phyloP scores from a whole-genome alignment of 495 filamentous ascomycete genomes.

The Baudoinia panamericana region DNA sequence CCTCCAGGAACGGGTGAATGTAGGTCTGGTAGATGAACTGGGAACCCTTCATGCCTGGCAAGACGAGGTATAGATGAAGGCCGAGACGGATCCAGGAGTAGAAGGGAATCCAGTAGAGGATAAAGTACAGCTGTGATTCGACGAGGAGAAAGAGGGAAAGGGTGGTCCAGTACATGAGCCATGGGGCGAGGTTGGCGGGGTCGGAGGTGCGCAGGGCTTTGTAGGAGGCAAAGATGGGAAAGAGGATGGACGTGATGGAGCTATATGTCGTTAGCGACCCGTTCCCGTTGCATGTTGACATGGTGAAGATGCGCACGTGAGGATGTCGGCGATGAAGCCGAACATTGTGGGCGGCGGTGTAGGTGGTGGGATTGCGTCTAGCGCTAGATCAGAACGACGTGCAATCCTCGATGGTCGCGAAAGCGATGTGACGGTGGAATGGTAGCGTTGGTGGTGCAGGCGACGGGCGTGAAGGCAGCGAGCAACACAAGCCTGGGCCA shows the following conservation, averaged over 20 bases:
- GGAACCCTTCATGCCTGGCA: slow-evolving; percentile 91
- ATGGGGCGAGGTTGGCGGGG: slow-evolving; percentile 85
- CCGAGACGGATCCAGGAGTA: slow-evolving; percentile 82
- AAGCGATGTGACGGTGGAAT: no score
- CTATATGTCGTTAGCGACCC: no score
- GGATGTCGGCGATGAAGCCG: slow-evolving; percentile 61
- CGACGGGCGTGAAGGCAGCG: no score
- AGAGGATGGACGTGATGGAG: slow-evolving; percentile 79
- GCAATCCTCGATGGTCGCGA: no score
- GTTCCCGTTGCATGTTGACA: no score
- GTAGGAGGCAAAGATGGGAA: slow-evolving; percentile 95
- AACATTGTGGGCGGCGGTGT: slow-evolving; percentile 44
- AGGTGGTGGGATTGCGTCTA: neutral
- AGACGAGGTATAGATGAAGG: slow-evolving; percentile 86
- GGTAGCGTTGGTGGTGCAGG: no score
- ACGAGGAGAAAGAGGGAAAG: slow-evolving; percentile 65
- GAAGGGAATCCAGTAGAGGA: slow-evolving; percentile 84
- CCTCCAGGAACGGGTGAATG: slow-evolving; percentile 73
- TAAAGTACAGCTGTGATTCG: slow-evolving; percentile 77
- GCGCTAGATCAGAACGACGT: no score
- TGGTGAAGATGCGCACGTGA: slow-evolving; percentile 67
- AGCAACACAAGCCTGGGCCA: no score
- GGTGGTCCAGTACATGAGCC: slow-evolving; percentile 99
- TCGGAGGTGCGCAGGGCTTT: slow-evolving; percentile 91
- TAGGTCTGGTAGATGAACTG: slow-evolving; percentile 69